Evolutionary conservation across 2,329 filamentous ascomycete species (phyloP).

Genomic region (Dothideomycetidae sp.): DNA sequence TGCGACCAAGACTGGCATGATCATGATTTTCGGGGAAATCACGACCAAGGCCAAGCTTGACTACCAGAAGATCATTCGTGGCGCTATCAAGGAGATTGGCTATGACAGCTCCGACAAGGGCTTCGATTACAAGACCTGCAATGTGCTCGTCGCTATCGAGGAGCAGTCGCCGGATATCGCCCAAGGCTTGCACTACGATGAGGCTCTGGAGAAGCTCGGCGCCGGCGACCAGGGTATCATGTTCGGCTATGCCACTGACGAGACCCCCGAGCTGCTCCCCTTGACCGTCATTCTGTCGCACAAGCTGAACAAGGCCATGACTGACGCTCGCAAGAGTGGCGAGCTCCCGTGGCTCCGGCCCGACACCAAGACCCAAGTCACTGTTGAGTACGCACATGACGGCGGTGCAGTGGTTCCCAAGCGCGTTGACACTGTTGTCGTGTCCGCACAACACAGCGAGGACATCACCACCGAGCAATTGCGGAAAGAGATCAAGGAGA

Average conservation of each 20-base stretch:
- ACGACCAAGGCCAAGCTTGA: slow-evolving; percentile 90
- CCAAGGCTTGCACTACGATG: slow-evolving; percentile 95
- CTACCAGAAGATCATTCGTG: slow-evolving; percentile 95
- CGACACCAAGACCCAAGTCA: slow-evolving; percentile 99
- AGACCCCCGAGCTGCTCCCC: slow-evolving; percentile 94
- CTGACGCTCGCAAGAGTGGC: slow-evolving; percentile 72
- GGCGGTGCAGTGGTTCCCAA: slow-evolving; percentile 81
- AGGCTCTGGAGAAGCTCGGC: slow-evolving; percentile 93
- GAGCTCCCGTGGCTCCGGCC: slow-evolving; percentile 86
- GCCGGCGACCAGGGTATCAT: slow-evolving; percentile 99
- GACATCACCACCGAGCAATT: slow-evolving; percentile 82
- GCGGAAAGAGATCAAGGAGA: slow-evolving; percentile 87
- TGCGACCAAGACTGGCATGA: slow-evolving; percentile 97
- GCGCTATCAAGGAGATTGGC: slow-evolving; percentile 93
- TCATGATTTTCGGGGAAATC: slow-evolving; percentile 99
- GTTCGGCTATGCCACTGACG: slow-evolving; percentile 99
- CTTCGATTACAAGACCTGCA: slow-evolving; percentile 99
- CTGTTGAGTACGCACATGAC: slow-evolving; percentile 96
- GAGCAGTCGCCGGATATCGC: slow-evolving; percentile 98
- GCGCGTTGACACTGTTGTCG: slow-evolving; percentile 90
- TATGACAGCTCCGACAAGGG: slow-evolving; percentile 96
- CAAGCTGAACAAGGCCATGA: slow-evolving; percentile 95
- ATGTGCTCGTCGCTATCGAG: slow-evolving; percentile 97
- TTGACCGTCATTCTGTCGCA: slow-evolving; percentile 88
- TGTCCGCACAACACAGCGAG: slow-evolving; percentile 86